Percentiles rank a stretch among this genome's conserved stretches.
Evolutionary conservation across 768 basidiomycete species (phyloP).

Genomic region (Tylopilus sp.): DNA sequence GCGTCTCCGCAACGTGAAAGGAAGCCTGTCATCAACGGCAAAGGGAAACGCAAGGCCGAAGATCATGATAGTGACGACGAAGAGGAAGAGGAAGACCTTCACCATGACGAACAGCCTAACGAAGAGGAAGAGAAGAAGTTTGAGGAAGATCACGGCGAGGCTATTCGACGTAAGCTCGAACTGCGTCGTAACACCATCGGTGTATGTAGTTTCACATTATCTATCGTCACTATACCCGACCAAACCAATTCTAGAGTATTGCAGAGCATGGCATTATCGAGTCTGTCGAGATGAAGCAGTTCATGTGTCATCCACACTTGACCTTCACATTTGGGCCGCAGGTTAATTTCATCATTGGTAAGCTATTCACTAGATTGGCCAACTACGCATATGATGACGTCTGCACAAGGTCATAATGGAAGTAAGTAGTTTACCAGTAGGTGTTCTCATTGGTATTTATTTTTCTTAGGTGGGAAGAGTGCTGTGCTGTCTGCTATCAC

Average conservation of each 20-base stretch:
- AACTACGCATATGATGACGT: conserved; percentile 1
- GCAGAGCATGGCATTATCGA: conserved; percentile 90
- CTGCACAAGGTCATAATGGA: conserved; percentile 75
- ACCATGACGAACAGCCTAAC: conserved; percentile 35
- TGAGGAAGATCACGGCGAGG: conserved; percentile 57
- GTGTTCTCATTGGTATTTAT: background rate
- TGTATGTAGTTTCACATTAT: conserved; percentile 48
- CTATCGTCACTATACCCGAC: conserved; percentile 6
- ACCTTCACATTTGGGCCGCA: conserved; percentile 86
- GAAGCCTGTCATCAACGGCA: conserved; percentile 29
- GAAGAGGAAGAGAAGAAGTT: conserved; percentile 65
- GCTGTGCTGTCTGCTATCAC: conserved; percentile 92
- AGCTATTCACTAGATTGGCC: conserved; percentile 14
- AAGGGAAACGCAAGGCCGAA: conserved; percentile 30
- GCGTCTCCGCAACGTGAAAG: conserved; percentile 23
- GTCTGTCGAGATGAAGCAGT: conserved; percentile 81
- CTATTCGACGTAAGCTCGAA: conserved; percentile 53
- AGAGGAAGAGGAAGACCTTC: conserved; percentile 32
- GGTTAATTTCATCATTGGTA: conserved; percentile 96
- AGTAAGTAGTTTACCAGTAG: conserved; percentile 49
- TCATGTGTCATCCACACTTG: conserved; percentile 92
- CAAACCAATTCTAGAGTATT: conserved; percentile 48
- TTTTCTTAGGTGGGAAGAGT: conserved; percentile 80
- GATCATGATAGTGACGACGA: conserved; percentile 30
- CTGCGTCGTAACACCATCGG: conserved; percentile 38